Conservation (phyloP, 495 filamentous ascomycete genomes). For the Copromyces sp. region DNA sequence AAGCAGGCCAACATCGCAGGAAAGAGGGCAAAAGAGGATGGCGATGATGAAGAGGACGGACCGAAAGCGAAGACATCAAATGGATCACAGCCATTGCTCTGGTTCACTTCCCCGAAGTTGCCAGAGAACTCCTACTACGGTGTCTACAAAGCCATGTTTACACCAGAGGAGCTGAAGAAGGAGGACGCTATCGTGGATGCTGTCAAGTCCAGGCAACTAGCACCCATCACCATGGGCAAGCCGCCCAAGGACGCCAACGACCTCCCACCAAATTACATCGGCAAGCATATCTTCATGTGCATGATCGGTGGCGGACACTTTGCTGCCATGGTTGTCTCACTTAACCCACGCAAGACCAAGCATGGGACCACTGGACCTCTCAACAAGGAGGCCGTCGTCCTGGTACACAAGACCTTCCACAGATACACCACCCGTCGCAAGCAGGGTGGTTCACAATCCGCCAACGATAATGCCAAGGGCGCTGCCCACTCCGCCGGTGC, state of each 20-base stretch:
- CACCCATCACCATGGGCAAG: conserved; percentile 48
- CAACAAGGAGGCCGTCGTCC: conserved; percentile 70
- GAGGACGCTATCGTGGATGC: conserved; percentile 52
- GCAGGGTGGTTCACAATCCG: conserved; percentile 88
- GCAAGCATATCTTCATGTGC: conserved; percentile 84
- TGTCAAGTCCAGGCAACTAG: conserved; percentile 64
- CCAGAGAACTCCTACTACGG: conserved; percentile 74
- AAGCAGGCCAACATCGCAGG: conserved; percentile 66
- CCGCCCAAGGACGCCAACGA: conserved; percentile 38
- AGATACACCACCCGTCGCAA: conserved; percentile 93
- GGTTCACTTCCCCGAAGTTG: conserved; percentile 68
- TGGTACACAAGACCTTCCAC: conserved; percentile 96
- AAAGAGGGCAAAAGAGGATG: conserved; percentile 16
- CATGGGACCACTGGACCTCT: conserved; percentile 50
- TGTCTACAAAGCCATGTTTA: conserved; percentile 77
- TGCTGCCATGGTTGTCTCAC: conserved; percentile 86
- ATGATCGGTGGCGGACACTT: conserved; percentile 99
- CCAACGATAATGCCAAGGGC: conserved; percentile 84
- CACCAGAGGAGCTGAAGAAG: conserved; percentile 54
- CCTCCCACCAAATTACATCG: conserved; percentile 39
- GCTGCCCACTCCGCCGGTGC: conserved; percentile 90
- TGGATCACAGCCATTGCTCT: conserved; percentile 69
- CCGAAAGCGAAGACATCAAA: conserved; percentile 30
- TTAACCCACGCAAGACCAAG: conserved; percentile 70
- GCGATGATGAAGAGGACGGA: conserved; percentile 32